phyloP scores from a whole-genome alignment of 2,329 filamentous ascomycete species.

The Colletotrichum spinosum region DNA sequence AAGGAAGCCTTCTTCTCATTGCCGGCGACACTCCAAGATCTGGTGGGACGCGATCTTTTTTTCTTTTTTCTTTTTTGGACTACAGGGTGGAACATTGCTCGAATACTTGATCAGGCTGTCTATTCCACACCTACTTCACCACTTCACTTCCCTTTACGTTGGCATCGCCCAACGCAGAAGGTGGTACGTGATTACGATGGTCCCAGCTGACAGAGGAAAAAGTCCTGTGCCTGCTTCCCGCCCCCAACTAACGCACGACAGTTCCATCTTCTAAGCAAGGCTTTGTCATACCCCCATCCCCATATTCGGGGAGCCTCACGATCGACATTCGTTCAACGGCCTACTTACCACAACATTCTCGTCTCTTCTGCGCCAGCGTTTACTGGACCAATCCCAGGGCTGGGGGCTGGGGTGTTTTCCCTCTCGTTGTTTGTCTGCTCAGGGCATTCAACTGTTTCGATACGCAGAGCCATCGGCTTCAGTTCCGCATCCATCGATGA shows the following conservation, averaged over 20 bases:
- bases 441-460: not conserved
- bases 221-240: not conserved
- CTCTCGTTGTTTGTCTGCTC: not conserved
- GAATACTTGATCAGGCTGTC: too few relatives aligned
- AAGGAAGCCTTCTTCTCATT: too few relatives aligned
- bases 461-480: not conserved
- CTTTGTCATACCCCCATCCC: not conserved
- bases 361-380: conserved; percentile 17
- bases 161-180: conserved; percentile 1
- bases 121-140: too few relatives aligned
- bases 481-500: not conserved
- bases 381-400: conserved; percentile 14
- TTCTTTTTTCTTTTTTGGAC: too few relatives aligned
- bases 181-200: not conserved
- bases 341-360: not conserved
- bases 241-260: not conserved
- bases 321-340: conserved; percentile 1
- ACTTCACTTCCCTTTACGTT: too few relatives aligned
- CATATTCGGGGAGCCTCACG: too few relatives aligned
- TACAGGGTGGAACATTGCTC: not conserved
- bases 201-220: not conserved
- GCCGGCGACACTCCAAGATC: too few relatives aligned
- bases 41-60: too few relatives aligned
- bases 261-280: not conserved
- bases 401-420: not conserved